phyloP scores from a whole-genome alignment of 495 filamentous ascomycete species.

The Rhizodiscina lignyota region DNA sequence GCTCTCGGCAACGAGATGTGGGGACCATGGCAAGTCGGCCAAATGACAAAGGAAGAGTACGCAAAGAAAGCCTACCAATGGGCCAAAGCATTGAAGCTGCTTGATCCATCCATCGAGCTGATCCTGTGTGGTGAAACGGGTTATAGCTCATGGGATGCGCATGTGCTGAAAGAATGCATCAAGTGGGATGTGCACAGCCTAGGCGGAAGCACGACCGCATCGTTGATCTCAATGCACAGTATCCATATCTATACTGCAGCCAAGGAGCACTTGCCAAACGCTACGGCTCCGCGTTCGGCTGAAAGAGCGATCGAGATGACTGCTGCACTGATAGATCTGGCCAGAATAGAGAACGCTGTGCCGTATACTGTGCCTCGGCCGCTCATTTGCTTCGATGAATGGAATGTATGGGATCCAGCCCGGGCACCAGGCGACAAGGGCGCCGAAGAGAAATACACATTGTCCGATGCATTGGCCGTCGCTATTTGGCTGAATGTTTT shows the following conservation, averaged over 20 bases:
- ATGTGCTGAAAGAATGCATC: constrained; percentile 53
- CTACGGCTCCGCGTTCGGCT: constrained; percentile 47
- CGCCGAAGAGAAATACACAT: constrained; percentile 27
- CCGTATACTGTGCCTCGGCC: constrained; percentile 36
- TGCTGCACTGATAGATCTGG: constrained; percentile 52
- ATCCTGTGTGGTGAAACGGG: constrained; percentile 61
- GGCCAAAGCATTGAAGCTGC: constrained; percentile 63
- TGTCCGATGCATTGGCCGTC: constrained; percentile 61
- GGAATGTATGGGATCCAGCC: constrained; percentile 71
- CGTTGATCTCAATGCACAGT: constrained; percentile 49
- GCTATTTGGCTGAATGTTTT: constrained; percentile 64
- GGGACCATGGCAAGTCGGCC: constrained; percentile 65
- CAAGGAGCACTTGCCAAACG: constrained; percentile 21
- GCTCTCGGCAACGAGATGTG: constrained; percentile 58
- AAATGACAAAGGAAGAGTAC: constrained; percentile 60
- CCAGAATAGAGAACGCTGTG: constrained; percentile 49
- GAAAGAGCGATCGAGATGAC: constrained; percentile 62
- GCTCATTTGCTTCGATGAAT: constrained; percentile 71
- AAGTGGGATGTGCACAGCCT: constrained; percentile 25
- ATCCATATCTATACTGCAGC: constrained; percentile 57
- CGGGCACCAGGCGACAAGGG: constrained; percentile 38
- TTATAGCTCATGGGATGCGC: constrained; percentile 50
- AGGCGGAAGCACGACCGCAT: constrained; percentile 15
- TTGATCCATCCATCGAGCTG: constrained; percentile 47
- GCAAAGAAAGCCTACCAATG: constrained; percentile 62